Percentiles rank a stretch among this genome's conserved stretches.
These are phyloP conservation scores for Arabidopsis thaliana DNA, from an alignment of 345 rosid genomes.

Conservation along the genomic window DNA sequence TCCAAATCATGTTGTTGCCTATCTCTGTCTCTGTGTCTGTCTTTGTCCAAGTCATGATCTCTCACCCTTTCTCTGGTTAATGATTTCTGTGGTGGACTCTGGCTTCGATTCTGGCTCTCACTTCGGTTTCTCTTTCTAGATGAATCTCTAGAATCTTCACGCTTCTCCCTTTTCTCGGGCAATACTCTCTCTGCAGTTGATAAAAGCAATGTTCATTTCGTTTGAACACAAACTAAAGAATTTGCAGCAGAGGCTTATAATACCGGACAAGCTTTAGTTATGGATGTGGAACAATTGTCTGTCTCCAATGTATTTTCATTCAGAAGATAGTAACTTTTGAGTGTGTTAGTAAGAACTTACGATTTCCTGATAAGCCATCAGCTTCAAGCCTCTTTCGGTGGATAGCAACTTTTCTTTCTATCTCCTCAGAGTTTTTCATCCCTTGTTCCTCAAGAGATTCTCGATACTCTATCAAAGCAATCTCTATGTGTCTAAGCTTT, in stretches of 20 bases:
- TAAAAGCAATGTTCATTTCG: background rate
- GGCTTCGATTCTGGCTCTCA: slow-evolving; percentile 62
- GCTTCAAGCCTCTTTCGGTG: slow-evolving; percentile 71
- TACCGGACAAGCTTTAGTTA: background rate
- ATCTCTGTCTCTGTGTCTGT: slow-evolving; percentile 46
- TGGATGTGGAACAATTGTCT: background rate
- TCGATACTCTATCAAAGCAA: slow-evolving; percentile 79
- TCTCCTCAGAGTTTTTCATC: slow-evolving; percentile 65
- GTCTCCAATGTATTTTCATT: background rate
- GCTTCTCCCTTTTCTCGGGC: slow-evolving; percentile 62
- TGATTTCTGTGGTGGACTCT: slow-evolving; percentile 68
- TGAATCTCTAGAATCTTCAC: slow-evolving; percentile 57
- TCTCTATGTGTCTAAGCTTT: slow-evolving; percentile 79
- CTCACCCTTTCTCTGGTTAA: slow-evolving; percentile 56
- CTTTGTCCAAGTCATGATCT: slow-evolving; percentile 50
- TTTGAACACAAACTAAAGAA: background rate
- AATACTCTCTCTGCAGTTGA: slow-evolving; percentile 57
- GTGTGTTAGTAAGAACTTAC: slow-evolving; percentile 54
- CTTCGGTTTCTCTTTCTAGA: slow-evolving; percentile 68
- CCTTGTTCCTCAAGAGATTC: slow-evolving; percentile 87
- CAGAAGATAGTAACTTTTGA: background rate
- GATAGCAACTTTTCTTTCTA: slow-evolving; percentile 70
- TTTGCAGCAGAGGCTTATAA: background rate
- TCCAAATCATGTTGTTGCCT: slow-evolving; percentile 34
- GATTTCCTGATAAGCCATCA: slow-evolving; percentile 63